Evolutionary conservation across 2,329 filamentous ascomycete genomes (phyloP).

Genomic region (Nigrospora sphaerica): DNA sequence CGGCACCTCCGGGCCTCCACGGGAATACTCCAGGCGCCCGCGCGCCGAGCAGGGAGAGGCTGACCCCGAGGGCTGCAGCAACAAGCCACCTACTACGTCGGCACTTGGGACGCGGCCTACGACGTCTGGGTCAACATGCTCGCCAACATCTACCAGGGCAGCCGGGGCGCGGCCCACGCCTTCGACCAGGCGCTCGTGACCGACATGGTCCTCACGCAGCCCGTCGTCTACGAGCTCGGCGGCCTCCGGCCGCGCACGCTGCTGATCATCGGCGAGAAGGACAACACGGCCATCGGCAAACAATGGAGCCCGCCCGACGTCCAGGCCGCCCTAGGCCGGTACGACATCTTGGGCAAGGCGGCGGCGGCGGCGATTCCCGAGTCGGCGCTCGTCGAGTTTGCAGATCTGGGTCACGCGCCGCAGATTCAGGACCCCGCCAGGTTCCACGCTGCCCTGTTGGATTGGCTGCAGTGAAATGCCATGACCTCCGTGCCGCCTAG

Average conservation of each 20-base stretch:
- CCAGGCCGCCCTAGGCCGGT: constrained; percentile 37
- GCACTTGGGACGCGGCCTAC: constrained; percentile 40
- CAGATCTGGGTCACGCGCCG: constrained; percentile 42
- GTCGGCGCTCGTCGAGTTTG: constrained; percentile 37
- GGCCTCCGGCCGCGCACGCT: constrained; percentile 36
- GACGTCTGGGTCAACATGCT: constrained; percentile 50
- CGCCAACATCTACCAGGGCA: constrained; percentile 40
- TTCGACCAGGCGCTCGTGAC: constrained; percentile 42
- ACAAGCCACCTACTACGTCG: constrained; percentile 39
- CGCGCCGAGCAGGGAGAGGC: too few relatives aligned
- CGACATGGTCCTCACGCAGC: constrained; percentile 48
- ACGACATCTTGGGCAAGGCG: constrained; percentile 38
- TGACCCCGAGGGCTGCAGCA: constrained; percentile 12
- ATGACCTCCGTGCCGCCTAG: too few relatives aligned
- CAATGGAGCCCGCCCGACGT: constrained; percentile 39
- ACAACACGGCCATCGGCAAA: constrained; percentile 48
- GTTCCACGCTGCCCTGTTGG: constrained; percentile 38
- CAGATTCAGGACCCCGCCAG: constrained; percentile 41
- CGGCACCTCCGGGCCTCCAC: too few relatives aligned
- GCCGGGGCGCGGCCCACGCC: constrained; percentile 32
- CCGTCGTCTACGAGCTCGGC: constrained; percentile 42
- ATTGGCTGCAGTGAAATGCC: constrained; percentile 27
- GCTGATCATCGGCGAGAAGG: constrained; percentile 42
- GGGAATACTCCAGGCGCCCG: too few relatives aligned
- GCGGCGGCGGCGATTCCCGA: constrained; percentile 35